phyloP scores from a whole-genome alignment of 345 rosid genomes.

The Lepidium aucheri region DNA sequence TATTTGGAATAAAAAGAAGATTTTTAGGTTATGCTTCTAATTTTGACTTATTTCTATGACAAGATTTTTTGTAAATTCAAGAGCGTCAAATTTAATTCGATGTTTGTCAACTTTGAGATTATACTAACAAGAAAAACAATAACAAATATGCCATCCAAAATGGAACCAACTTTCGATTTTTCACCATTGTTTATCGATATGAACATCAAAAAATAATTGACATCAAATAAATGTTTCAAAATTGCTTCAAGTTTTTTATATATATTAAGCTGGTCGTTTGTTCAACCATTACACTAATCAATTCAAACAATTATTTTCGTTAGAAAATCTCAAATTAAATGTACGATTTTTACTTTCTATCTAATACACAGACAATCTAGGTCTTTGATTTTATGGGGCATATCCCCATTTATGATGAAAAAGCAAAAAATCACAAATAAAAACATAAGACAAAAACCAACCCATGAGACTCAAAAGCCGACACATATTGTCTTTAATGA shows the following conservation, averaged over 20 bases:
- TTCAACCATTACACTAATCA: background rate
- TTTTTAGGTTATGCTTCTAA: too few relatives aligned
- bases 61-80: too few relatives aligned
- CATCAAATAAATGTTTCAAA: background rate
- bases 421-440: background rate
- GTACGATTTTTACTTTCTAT: background rate
- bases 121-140: too few relatives aligned
- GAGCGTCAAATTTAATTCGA: too few relatives aligned
- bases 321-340: background rate
- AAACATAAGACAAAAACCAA: constrained; percentile 14
- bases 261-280: background rate
- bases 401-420: constrained; percentile 3
- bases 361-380: background rate
- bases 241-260: background rate
- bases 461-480: background rate
- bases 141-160: too few relatives aligned
- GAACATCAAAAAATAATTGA: background rate
- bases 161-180: too few relatives aligned
- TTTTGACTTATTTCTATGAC: too few relatives aligned
- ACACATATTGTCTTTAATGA: constrained; percentile 14
- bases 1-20: too few relatives aligned
- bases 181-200: too few relatives aligned
- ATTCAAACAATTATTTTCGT: background rate
- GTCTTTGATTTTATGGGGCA: background rate
- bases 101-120: too few relatives aligned